Evolutionary conservation across 805 yeast genomes (phyloP), one percentile per base, ranked within the genome.

Genomic region (Starmerella sp.): DNA sequence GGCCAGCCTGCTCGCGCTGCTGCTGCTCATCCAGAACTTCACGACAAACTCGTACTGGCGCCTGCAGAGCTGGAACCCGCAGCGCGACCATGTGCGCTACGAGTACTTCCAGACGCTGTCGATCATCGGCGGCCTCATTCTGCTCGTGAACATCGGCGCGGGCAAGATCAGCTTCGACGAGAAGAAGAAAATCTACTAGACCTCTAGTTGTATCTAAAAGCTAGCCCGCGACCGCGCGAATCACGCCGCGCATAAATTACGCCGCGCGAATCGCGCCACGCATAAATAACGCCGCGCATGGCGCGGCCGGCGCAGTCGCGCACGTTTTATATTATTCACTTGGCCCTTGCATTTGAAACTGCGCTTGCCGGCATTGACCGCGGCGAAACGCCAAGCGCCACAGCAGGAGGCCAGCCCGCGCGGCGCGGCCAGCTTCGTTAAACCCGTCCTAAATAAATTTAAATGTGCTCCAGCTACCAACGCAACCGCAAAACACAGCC

Each of bases 141-240:
- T 93, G 62, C 86, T 93, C 58, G 96, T 87, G 57, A 88, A 86
- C 72, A 87, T 96, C 4, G 98, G 98, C 59, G 97, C 97, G 34
- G 98, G 98, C 51, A 90, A 86, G 63, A 76, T 91, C 60, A 86
- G 95, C 31, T 73, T 91, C 56, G 98, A 91, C 67, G 97, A 89
- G 70, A 91, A 93, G 83, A 90, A 91, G 76, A 91, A 91, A 76
- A 82, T 86, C 57, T 87, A 85, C 68, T 88, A 39, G 43, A 15
- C 29, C 35, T 10, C 35, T 10, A 72, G 46, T 22, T 22, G 22
- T 22, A 22, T 22, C 22, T 22, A 2, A 3, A 22, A 22, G 22
- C 22, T 22, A 22, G 22, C 22, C 3, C 22, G 22, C 22, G 22
- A 22, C 22, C 22, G 22, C 22, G 22, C 22, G 22, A 22, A 22